Percentiles rank a stretch among this genome's conserved stretches.
Evolutionary conservation across 306 rosid genomes (phyloP).

Genomic region (Pterocarpus macrocarpus): DNA sequence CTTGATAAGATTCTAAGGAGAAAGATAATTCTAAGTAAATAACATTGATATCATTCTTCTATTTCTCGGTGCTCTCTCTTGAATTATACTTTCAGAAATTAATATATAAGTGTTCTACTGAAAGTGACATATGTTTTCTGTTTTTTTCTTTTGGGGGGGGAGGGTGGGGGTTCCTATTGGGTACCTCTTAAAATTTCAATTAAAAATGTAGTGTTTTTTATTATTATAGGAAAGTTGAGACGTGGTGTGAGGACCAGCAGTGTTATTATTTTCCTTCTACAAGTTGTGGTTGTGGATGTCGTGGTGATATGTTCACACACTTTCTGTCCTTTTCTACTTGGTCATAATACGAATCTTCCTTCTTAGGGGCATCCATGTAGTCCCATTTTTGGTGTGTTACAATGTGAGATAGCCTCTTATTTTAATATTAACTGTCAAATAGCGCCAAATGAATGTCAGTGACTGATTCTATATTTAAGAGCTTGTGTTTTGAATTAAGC

Average conservation of each 20-base stretch:
- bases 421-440: constrained; percentile 39
- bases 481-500: constrained; percentile 46
- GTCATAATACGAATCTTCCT: constrained; percentile 50
- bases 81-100: constrained; percentile 22
- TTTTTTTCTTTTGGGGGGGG: too few relatives aligned
- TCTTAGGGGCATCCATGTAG: constrained; percentile 41
- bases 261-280: constrained; percentile 55
- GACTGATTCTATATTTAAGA: constrained; percentile 62
- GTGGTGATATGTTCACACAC: constrained; percentile 51
- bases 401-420: constrained; percentile 33
- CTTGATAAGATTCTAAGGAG: background rate
- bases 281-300: constrained; percentile 77
- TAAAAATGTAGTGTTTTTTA: constrained; percentile 33
- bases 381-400: constrained; percentile 40
- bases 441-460: constrained; percentile 43
- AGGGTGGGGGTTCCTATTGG: too few relatives aligned
- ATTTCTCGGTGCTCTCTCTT: constrained; percentile 26
- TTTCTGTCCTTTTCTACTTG: constrained; percentile 65
- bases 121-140: constrained; percentile 53
- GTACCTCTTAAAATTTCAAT: constrained; percentile 40
- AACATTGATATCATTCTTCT: constrained; percentile 7
- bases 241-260: constrained; percentile 66
- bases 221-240: constrained; percentile 51
- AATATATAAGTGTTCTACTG: constrained; percentile 43
- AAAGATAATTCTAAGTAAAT: background rate